Conservation (phyloP, 169 alveolate genomes). For the Eimeria sp. region DNA sequence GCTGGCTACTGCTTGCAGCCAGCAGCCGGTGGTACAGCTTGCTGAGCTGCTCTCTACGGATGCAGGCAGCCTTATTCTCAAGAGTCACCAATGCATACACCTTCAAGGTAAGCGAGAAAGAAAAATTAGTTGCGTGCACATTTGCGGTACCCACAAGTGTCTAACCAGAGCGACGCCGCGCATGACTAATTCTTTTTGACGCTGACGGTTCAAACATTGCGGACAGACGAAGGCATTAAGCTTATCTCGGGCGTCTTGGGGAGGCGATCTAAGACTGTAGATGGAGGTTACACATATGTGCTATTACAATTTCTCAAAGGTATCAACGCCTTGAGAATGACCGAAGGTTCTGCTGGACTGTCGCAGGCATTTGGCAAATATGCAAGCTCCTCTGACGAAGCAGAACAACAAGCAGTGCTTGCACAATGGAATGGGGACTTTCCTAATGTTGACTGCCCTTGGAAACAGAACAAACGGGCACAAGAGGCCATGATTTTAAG, state of each 20-base stretch:
- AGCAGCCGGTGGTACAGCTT: conserved; percentile 34
- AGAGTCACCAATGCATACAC: conserved; percentile 41
- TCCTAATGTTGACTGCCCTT: conserved; percentile 2
- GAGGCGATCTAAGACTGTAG: conserved; percentile 16
- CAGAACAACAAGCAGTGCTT: conserved; percentile 17
- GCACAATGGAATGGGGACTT: conserved; percentile 39
- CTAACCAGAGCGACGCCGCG: background rate
- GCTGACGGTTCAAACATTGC: background rate
- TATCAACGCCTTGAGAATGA: conserved; percentile 1
- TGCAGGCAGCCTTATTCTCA: conserved; percentile 20
- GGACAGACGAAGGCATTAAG: conserved; percentile 43
- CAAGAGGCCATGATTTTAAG: conserved; percentile 28
- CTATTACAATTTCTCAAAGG: conserved; percentile 27
- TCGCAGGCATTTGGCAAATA: conserved; percentile 32
- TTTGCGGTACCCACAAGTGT: background rate
- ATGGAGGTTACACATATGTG: conserved; percentile 2
- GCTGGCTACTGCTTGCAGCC: conserved; percentile 20
- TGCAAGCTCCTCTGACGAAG: conserved; percentile 10
- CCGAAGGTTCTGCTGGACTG: background rate
- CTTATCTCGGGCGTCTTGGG: conserved; percentile 28
- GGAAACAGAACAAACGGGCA: conserved; percentile 45
- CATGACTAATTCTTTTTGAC: background rate
- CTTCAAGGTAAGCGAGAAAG: conserved; percentile 13
- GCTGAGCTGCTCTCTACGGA: conserved; percentile 20
- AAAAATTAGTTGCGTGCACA: background rate